Evolutionary conservation across 768 basidiomycete species (phyloP), one percentile per base, ranked within the genome.

Genomic region (Hericium rajendrae): DNA sequence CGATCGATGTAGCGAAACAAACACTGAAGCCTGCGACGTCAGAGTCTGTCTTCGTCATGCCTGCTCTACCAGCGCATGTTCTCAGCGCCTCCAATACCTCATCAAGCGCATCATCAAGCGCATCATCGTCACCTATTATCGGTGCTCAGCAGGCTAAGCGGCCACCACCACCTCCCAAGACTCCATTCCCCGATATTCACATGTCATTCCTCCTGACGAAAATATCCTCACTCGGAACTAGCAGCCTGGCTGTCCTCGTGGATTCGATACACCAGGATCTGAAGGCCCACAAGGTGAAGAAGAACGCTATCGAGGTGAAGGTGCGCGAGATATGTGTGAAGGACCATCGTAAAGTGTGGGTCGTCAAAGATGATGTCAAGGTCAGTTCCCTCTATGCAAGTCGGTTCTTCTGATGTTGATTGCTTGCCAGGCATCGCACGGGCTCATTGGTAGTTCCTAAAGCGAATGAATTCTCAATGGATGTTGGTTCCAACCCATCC

Each of bases 241-340:
- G 78, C 8, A 91, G 76, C 60, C 73, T 90, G 24, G 76, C 75
- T 8, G 77, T 82, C 55, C 79, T 94, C 28, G 78, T 91, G 0
- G 90, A 92, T 58, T 76, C 81, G 8, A 78, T 92, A 61, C 81
- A 84, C 64, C 81, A 85, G 60, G 86, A 86, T 26, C 73, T 92
- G 41, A 80, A 80, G 37, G 69, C 68, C n/a, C 73, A 86, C 61
- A 85, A 84, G 57, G 79, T 91, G 60, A 91, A 86, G 74, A 93
- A 92, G 76, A 87, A 84, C 52, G 82, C 88, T 4, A 83, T 94
- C 48, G 88, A 91, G 69, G 83, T 82, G 2, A 92, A 92, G 68
- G 75, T 94, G 39, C 76, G 80, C 49, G 88, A 91, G 69, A 78
- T 91, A 12, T 76, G 81, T 15, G 86, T 85, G 70, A 91, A 88